These are phyloP conservation scores for Andrographis paniculata DNA, from an alignment of 305 asterid genomes.

Conservation along the genomic window DNA sequence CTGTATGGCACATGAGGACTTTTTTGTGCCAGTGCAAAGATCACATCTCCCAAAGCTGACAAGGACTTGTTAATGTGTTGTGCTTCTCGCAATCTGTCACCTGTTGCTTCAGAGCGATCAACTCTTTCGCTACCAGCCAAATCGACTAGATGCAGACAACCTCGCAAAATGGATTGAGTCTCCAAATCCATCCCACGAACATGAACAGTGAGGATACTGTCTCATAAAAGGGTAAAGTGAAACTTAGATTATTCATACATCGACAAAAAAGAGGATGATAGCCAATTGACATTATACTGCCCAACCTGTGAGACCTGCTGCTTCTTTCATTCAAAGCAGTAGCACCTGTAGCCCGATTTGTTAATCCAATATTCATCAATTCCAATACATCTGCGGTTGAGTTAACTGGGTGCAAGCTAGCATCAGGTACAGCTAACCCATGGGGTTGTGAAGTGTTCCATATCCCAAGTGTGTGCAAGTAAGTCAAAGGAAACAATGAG, in stretches of 20 bases:
- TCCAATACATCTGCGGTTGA: conserved; percentile 79
- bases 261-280: conserved; percentile 9
- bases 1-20: conserved; percentile 88
- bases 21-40: conserved; percentile 78
- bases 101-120: conserved; percentile 86
- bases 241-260: conserved; percentile 17
- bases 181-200: conserved; percentile 86
- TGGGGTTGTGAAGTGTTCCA: conserved; percentile 86
- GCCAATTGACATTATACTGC: background rate
- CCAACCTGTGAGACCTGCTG: conserved; percentile 95
- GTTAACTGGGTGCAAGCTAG: conserved; percentile 83
- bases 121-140: conserved; percentile 99
- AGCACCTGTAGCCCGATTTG: conserved; percentile 88
- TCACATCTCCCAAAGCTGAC: conserved; percentile 98
- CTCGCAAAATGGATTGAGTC: conserved; percentile 63
- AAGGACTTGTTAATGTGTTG: conserved; percentile 91
- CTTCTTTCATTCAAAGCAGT: conserved; percentile 96
- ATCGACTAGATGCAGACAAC: conserved; percentile 94
- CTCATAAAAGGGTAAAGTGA: conserved; percentile 18
- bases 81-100: conserved; percentile 93
- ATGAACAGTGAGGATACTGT: conserved; percentile 89
- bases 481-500: conserved; percentile 57
- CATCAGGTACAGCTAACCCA: conserved; percentile 96
- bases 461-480: conserved; percentile 91
- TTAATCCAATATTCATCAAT: conserved; percentile 75